Evolutionary conservation across 495 filamentous ascomycete species (phyloP), one percentile per base, ranked within the genome.

Genomic region (Glarea lozoyensis): DNA sequence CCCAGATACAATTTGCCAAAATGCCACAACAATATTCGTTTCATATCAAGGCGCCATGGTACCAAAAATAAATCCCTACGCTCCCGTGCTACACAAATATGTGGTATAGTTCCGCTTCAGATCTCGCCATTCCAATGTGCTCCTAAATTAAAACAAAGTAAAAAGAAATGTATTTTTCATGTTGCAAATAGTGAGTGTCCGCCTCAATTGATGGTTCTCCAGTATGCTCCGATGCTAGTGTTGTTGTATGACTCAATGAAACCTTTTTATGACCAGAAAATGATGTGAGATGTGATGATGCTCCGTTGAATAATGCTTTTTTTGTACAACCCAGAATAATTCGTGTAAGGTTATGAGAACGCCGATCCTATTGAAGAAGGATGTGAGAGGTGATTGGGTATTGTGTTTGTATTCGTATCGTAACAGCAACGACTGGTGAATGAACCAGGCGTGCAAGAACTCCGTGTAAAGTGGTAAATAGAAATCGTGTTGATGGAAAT

Each of bases 321-420:
- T 49, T 49, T 49, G 2, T 37, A 42, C 38, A 48, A 30, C 39
- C 32, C 32, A 16, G 17, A 10, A 35, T 35, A 11, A 9, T 9
- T 35, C 10, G 15, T 35, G 32, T n/a, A 29, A 7, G 25, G 7
- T 7, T 29, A 22, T 33, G 16, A 35, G 33, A 53, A 54, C 50
- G 50, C 50, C 50, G 50, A 35, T 54, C 50, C 42, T 40, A 32
- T 10, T 25, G 15, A 31, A 37, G 42, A 22, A 31, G 25, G 37
- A 19, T 49, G 50, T 49, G 46, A 46, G 42, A 39, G 44, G 42
- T 45, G 46, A 54, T n/a, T n/a, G n/a, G n/a, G n/a, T n/a, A n/a
- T n/a, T n/a, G n/a, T n/a, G n/a, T 40, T 36, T 40, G 44, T 50
- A 42, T 50, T 41, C 44, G 35, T 24, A 9, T 38, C 25, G 34